A percentile compares a stretch with the other conserved stretches of the same genome.
These are phyloP conservation scores for Globisporangium echinulatum DNA, from an alignment of 352 stramenopile species.

Conservation along the genomic window DNA sequence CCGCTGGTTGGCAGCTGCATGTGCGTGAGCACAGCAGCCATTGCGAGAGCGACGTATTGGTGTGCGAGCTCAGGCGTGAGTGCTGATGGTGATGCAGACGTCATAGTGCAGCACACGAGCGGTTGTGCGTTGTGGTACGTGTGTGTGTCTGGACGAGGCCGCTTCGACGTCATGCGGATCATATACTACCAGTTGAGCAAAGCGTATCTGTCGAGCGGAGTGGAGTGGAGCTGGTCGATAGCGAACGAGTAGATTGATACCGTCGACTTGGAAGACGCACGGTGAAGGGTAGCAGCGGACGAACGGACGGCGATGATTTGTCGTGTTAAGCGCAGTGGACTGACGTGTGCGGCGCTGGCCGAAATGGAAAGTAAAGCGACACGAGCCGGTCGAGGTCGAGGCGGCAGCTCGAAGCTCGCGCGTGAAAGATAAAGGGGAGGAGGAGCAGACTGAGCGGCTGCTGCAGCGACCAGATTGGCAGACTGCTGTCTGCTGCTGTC, in stretches of 20 bases:
- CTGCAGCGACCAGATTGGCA: no score
- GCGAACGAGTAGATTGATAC: not conserved
- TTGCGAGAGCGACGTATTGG: constrained; percentile 6
- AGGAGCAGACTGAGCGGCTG: no score
- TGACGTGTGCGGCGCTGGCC: constrained; percentile 7
- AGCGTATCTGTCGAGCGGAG: no score
- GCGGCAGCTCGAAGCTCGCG: not conserved
- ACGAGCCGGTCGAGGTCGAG: not conserved
- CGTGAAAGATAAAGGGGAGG: no score
- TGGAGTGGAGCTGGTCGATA: not conserved
- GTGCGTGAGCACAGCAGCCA: constrained; percentile 5
- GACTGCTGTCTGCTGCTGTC: not conserved
- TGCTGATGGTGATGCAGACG: not conserved
- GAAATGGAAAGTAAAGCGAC: constrained; percentile 15
- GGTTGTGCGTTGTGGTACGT: not conserved
- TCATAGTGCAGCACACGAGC: not conserved
- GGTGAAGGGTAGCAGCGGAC: not conserved
- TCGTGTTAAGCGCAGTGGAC: not conserved
- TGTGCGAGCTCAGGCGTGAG: not conserved
- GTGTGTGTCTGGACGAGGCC: constrained; percentile 2
- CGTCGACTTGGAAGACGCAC: not conserved
- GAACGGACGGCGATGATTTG: not conserved
- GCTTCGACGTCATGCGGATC: constrained; percentile 9
- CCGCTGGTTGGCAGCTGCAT: constrained; percentile 2
- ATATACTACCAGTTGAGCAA: not conserved